Evolutionary conservation across 768 basidiomycete species (phyloP), one percentile per base, ranked within the genome.

Genomic region (Boletus sp.): DNA sequence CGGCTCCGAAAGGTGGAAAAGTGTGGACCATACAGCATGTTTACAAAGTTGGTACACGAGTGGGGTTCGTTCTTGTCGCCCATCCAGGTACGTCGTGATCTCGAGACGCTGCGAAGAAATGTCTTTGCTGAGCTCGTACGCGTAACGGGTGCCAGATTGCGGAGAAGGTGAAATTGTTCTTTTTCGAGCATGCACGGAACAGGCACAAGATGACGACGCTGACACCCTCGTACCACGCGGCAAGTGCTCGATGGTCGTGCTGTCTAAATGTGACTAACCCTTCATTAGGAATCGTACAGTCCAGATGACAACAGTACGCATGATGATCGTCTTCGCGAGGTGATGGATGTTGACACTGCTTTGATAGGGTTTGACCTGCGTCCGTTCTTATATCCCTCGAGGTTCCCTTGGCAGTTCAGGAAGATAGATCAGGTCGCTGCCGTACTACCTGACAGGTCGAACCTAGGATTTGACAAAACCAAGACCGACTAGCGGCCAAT

Each of bases 201-300:
- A 77, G 95, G 46, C 97, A 98, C 77, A 99, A 99, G 83, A 98
- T 99, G 94, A 96, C 94, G 28, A 96, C 93, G 0, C 69, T 97
- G 59, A 97, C 94, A 3, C 94, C 94, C 1, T 82, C 92, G 2
- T 97, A 97, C 66, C 94, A 97, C 70, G 94, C 94, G 47, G 96
- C 89, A 60, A 67, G 91, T 78, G 7, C 20, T 28, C 35, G 17
- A 55, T 50, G 18, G 24, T 28, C 51, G 37, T 63, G 50, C 32
- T n/a, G 4, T 15, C 32, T 8, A 17, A 18, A 11, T 5, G 15
- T 29, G 4, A 20, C 33, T 56, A 30, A 53, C 36, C 4, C 30
- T 47, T 5, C 48, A 30, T 45, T 64, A 97, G 93, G 94, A 97
- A 72, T 91, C 90, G 4, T 98, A 98, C 73, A 93, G 92, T 64